Percentiles rank a stretch among this genome's conserved stretches.
Evolutionary conservation across 1,284 basidiomycete species (phyloP).

Genomic region (Lignosus rhinocerotis): DNA sequence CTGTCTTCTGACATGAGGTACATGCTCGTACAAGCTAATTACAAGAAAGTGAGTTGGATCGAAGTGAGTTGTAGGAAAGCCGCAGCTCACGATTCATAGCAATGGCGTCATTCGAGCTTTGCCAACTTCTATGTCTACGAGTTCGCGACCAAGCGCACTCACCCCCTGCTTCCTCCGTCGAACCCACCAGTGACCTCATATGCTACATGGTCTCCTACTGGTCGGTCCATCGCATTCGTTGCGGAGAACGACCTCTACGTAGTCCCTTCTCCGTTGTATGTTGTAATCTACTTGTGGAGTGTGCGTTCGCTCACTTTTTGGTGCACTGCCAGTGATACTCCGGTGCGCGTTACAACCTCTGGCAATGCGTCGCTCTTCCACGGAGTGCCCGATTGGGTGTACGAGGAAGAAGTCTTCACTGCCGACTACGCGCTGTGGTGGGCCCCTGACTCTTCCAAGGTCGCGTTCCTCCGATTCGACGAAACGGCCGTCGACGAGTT

Average conservation of each 20-base stretch:
- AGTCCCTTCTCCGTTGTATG: slow-evolving; percentile 61
- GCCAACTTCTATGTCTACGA: slow-evolving; percentile 88
- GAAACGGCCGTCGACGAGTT: slow-evolving; percentile 88
- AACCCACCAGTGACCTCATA: slow-evolving; percentile 73
- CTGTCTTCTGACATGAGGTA: slow-evolving; percentile 88
- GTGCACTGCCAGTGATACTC: slow-evolving; percentile 35
- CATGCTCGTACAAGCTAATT: slow-evolving; percentile 77
- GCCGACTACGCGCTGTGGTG: slow-evolving; percentile 86
- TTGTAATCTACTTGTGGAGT: neutral
- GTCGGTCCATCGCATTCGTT: slow-evolving; percentile 82
- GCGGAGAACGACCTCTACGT: slow-evolving; percentile 84
- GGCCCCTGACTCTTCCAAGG: slow-evolving; percentile 78
- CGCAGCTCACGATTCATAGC: slow-evolving; percentile 41
- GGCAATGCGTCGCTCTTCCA: slow-evolving; percentile 89
- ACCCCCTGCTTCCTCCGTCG: slow-evolving; percentile 66
- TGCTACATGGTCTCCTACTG: slow-evolving; percentile 85
- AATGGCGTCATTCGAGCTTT: slow-evolving; percentile 91
- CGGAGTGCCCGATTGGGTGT: slow-evolving; percentile 96
- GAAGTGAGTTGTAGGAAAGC: neutral
- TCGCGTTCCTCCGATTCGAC: slow-evolving; percentile 88
- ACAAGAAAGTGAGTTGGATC: slow-evolving; percentile 55
- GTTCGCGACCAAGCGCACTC: slow-evolving; percentile 59
- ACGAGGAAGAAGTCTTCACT: slow-evolving; percentile 90
- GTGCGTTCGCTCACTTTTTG: neutral
- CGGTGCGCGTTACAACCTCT: slow-evolving; percentile 81